Percentiles rank a stretch among this genome's conserved stretches.
Conservation (phyloP, 768 basidiomycete species). For the Piloderma croceum region DNA sequence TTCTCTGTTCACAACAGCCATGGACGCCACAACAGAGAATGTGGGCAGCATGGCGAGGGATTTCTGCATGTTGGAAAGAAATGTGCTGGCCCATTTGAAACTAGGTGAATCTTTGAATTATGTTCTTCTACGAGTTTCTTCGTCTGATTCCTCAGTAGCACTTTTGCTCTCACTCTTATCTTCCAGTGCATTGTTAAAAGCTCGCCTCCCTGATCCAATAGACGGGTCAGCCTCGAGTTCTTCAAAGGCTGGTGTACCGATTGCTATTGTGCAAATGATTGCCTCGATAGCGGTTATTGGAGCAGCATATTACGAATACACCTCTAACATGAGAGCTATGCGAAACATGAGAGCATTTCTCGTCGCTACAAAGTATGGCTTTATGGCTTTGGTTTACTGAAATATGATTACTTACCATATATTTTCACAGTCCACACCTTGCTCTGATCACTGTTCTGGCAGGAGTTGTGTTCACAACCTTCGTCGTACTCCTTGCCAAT, state of each 20-base stretch:
- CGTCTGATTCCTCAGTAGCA: too few relatives aligned
- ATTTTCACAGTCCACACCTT: too few relatives aligned
- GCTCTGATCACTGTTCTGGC: too few relatives aligned
- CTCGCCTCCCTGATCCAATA: conserved; percentile 46
- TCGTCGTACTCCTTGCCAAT: too few relatives aligned
- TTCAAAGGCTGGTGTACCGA: conserved; percentile 34
- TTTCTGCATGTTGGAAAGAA: conserved; percentile 75
- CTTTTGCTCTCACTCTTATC: conserved; percentile 59
- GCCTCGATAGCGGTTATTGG: conserved; percentile 49
- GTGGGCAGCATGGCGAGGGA: conserved; percentile 63
- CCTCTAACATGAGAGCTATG: conserved; percentile 51
- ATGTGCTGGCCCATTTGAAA: conserved; percentile 63
- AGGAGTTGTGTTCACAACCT: too few relatives aligned
- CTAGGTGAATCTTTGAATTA: too few relatives aligned
- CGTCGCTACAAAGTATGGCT: conserved; percentile 44
- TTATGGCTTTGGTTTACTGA: too few relatives aligned
- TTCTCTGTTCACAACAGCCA: not conserved
- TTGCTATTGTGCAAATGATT: conserved; percentile 48
- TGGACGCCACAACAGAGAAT: conserved; percentile 32
- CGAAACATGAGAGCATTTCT: conserved; percentile 56
- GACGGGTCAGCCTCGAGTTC: conserved; percentile 17
- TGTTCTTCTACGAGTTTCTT: too few relatives aligned
- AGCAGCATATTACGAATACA: conserved; percentile 65
- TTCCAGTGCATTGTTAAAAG: conserved; percentile 56
- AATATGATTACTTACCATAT: too few relatives aligned